Evolutionary conservation across 768 basidiomycete species (phyloP).

Genomic region (Lentinus tigrinus): DNA sequence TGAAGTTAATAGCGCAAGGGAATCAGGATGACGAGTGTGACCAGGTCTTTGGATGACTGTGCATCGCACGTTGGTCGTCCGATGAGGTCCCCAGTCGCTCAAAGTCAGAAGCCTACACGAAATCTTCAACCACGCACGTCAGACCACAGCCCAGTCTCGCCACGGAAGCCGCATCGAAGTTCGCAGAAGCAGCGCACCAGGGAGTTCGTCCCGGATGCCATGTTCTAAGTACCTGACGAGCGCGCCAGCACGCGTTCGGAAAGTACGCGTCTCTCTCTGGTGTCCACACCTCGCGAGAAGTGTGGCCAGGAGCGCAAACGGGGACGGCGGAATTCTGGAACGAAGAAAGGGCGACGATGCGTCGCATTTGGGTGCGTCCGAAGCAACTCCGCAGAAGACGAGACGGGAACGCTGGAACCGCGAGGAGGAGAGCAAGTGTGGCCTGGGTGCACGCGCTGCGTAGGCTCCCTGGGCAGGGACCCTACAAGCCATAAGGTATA

Average conservation of each 20-base stretch:
- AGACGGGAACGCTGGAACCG: neutral
- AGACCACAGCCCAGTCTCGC: neutral
- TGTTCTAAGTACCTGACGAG: neutral
- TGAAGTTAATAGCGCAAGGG: no score
- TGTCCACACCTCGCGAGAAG: no score
- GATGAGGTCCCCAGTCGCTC: neutral
- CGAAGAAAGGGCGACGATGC: no score
- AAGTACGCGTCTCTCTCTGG: no score
- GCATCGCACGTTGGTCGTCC: neutral
- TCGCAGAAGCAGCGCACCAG: conserved; percentile 1
- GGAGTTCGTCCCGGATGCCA: conserved; percentile 12
- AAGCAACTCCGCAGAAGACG: neutral
- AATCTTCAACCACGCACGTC: conserved; percentile 10
- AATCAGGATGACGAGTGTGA: neutral
- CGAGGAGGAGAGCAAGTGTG: neutral
- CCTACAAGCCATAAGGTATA: conserved; percentile 15
- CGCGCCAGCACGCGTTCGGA: neutral
- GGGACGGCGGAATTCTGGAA: neutral
- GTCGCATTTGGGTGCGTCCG: neutral
- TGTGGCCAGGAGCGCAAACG: no score
- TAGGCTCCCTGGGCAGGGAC: conserved; percentile 14
- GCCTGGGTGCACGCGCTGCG: neutral
- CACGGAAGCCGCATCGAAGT: neutral
- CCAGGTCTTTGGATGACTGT: neutral
- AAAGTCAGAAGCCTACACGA: neutral